These are phyloP conservation scores for Chaetomium globosum DNA, from an alignment of 2,329 filamentous ascomycete genomes.

Conservation along the genomic window DNA sequence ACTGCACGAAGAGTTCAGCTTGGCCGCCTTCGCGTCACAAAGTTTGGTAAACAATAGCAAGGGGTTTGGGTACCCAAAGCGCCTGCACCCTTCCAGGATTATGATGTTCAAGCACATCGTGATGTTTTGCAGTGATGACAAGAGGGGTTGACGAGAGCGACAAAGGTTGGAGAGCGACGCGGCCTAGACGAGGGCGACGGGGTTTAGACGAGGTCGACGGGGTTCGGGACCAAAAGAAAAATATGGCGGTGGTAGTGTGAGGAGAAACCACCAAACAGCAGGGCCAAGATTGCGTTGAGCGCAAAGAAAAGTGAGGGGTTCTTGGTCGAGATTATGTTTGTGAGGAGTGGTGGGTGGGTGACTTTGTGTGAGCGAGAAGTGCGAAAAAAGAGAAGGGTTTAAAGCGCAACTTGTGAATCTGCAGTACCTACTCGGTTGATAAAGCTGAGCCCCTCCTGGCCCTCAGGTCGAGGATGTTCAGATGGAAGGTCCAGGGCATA, in stretches of 20 bases:
- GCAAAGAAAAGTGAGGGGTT: not conserved
- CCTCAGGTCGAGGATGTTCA: not conserved
- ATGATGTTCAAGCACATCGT: conserved; percentile 16
- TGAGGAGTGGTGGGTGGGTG: not conserved
- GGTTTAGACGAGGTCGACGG: not conserved
- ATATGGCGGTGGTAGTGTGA: not conserved
- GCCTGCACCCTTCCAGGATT: not conserved
- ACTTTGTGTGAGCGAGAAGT: not conserved
- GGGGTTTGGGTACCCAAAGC: not conserved
- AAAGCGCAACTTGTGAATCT: not conserved
- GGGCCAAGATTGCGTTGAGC: not conserved
- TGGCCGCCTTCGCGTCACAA: not conserved
- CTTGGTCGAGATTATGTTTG: no score
- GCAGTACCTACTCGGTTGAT: not conserved
- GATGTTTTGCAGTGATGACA: not conserved
- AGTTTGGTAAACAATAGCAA: not conserved
- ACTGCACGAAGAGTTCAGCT: not conserved
- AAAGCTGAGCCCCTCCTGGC: not conserved
- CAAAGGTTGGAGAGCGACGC: not conserved
- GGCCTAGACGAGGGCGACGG: not conserved
- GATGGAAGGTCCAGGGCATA: not conserved
- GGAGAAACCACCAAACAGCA: not conserved
- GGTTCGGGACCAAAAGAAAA: not conserved
- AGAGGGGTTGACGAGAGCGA: not conserved
- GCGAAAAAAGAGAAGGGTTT: not conserved